Percentiles rank a stretch among this genome's conserved stretches.
These are phyloP conservation scores for Fonsecaea pedrosoi DNA, from an alignment of 2,329 filamentous ascomycete genomes.

Conservation along the genomic window DNA sequence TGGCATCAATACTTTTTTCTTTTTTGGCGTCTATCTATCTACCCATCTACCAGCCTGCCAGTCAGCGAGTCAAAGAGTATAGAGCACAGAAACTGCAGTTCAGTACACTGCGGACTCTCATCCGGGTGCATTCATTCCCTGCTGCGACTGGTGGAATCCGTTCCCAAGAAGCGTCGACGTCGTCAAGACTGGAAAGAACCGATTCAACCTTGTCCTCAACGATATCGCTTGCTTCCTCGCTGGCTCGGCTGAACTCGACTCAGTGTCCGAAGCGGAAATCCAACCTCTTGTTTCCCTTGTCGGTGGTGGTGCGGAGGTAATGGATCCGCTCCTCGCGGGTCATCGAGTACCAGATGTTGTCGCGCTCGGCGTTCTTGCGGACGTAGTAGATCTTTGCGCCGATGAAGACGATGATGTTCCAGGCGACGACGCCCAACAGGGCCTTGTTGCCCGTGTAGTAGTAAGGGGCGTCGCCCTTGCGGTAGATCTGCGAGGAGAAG, in stretches of 20 bases:
- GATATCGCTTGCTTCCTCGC: too few species aligned
- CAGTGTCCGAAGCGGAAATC: conserved; percentile 63
- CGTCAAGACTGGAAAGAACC: too few species aligned
- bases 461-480: conserved; percentile 61
- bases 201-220: too few species aligned
- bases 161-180: too few species aligned
- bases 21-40: too few species aligned
- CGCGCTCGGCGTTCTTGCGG: conserved; percentile 47
- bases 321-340: conserved; percentile 54
- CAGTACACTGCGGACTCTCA: too few species aligned
- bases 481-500: conserved; percentile 59
- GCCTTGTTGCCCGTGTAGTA: conserved; percentile 60
- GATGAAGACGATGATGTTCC: conserved; percentile 60
- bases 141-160: too few species aligned
- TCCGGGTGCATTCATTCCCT: too few species aligned
- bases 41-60: too few species aligned
- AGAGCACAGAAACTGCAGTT: too few species aligned
- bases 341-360: conserved; percentile 50
- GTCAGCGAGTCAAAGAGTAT: too few species aligned
- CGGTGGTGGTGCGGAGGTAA: conserved; percentile 58
- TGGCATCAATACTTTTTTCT: too few species aligned
- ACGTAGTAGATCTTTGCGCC: conserved; percentile 51
- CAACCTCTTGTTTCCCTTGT: conserved; percentile 62
- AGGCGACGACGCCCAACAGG: conserved; percentile 56
- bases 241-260: background rate